Evolutionary conservation across 306 rosid species (phyloP).

Genomic region (Rosa rugosa): DNA sequence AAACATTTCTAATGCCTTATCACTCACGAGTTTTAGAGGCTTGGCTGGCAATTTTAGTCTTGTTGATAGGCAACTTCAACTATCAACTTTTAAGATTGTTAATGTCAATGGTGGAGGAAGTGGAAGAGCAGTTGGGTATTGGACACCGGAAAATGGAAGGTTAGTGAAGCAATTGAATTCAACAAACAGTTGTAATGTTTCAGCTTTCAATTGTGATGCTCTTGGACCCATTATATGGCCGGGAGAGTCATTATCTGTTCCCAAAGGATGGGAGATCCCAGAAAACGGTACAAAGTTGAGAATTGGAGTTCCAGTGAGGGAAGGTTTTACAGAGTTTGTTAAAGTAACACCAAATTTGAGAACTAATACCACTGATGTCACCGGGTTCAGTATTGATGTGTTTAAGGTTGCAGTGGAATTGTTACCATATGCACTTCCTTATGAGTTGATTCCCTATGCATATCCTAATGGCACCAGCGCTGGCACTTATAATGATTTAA

Average conservation of each 20-base stretch:
- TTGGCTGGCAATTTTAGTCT: no score
- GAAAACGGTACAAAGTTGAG: slow-evolving; percentile 32
- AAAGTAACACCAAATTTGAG: slow-evolving; percentile 5
- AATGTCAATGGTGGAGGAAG: no score
- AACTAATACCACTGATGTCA: slow-evolving; percentile 22
- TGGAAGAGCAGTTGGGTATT: background rate
- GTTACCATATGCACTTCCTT: slow-evolving; percentile 1
- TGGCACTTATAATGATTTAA: background rate
- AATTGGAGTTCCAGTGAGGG: slow-evolving; percentile 40
- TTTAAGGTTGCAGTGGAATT: slow-evolving; percentile 31
- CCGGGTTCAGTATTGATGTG: slow-evolving; percentile 47
- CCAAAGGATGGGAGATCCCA: slow-evolving; percentile 44
- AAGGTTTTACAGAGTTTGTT: slow-evolving; percentile 36
- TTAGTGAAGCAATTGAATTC: background rate
- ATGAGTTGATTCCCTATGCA: background rate
- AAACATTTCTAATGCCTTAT: no score
- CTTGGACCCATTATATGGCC: slow-evolving; percentile 38
- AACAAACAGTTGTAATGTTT: background rate
- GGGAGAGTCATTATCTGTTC: slow-evolving; percentile 30
- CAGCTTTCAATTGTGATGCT: background rate
- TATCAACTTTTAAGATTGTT: no score
- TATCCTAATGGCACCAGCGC: background rate
- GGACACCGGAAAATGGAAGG: background rate
- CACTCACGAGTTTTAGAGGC: no score
- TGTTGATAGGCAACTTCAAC: no score